Conservation (phyloP, 805 yeast genomes). For the Wickerhamiella kurtzmanii region DNA sequence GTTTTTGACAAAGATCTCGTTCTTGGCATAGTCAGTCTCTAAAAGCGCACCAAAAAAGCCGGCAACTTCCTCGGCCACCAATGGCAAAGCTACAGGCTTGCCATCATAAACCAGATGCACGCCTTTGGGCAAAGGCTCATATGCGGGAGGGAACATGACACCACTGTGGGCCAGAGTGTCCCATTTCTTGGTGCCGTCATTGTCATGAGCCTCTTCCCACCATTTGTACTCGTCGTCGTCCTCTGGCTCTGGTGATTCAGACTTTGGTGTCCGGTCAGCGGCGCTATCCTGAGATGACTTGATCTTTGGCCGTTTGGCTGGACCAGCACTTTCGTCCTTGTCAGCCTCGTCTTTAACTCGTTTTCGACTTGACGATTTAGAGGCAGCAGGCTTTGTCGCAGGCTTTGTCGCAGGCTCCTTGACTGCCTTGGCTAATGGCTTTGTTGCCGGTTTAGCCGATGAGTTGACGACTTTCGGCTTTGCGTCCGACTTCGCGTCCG, state of each 20-base stretch:
- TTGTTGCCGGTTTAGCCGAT: too few relatives aligned
- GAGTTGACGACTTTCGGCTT: too few relatives aligned
- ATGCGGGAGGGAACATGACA: conserved; percentile 84
- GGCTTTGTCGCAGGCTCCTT: too few relatives aligned
- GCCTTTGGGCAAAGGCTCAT: conserved; percentile 68
- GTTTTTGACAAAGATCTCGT: conserved; percentile 74
- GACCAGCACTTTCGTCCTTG: too few relatives aligned
- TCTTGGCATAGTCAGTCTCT: conserved; percentile 70
- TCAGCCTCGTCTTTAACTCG: too few relatives aligned
- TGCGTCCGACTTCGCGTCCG: too few relatives aligned
- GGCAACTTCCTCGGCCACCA: conserved; percentile 88
- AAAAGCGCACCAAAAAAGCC: conserved; percentile 86
- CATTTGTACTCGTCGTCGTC: conserved; percentile 47
- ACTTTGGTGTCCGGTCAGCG: too few relatives aligned
- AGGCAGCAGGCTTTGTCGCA: too few relatives aligned
- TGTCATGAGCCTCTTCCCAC: conserved; percentile 75
- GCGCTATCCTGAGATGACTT: too few relatives aligned
- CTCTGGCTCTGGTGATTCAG: background rate
- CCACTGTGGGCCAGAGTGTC: conserved; percentile 76
- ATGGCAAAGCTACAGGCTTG: conserved; percentile 58
- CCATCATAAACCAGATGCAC: conserved; percentile 69
- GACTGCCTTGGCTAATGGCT: too few relatives aligned
- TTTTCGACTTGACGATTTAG: too few relatives aligned
- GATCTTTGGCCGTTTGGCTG: too few relatives aligned
- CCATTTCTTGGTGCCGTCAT: conserved; percentile 76